Base-by-base conservation (phyloP, 2,329 filamentous ascomycete species). In the Rhynchosporium secalis region DNA sequence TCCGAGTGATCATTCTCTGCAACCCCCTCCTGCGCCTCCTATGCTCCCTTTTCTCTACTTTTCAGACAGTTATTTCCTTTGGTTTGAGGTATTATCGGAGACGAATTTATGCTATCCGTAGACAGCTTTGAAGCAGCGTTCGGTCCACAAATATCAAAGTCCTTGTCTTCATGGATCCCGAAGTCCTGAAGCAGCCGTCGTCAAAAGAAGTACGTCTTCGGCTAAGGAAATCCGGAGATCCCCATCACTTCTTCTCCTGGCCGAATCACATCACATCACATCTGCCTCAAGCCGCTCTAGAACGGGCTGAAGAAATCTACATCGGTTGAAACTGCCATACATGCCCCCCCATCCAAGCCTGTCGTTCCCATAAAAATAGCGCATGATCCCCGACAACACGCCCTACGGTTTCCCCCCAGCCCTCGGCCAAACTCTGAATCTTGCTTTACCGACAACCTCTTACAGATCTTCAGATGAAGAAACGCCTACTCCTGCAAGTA, bases 381-480 rank as follows among this genome's bases (percentile, higher is more conserved):
- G 26, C 43, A 56, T 9, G 12, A 45, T n/a, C 28, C 40, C 15
- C n/a, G 40, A n/a, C 12, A 56, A 45, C 54, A 45, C 54, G 54
- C 54, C 20, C 54, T 56, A 56, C 33, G 54, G 54, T 46, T 56
- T 56, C 40, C 54, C 28, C 33, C 40, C 31, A 33, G 28, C 6
- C 54, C 54, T 33, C 40, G 45, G 54, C 29, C 52, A 56, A 56
- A 28, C 26, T 13, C 29, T 45, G 9, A n/a, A 15, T 28, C 40
- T 45, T 41, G 38, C 26, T 45, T 33, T 40, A 26, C 10, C 40
- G 40, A 36, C 52, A 46, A 45, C 15, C 40, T 46, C 26, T 56
- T 3, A 56, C 54, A 56, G 54, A 56, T 46, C 54, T 56, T 45
- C 54, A 45, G 40, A 45, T 10, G 31, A 46, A 20, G 48, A 46